A percentile compares a stretch with the other conserved stretches of the same genome.
Evolutionary conservation across 2,329 filamentous ascomycete species (phyloP).

Genomic region (Microcyclosporella mali): DNA sequence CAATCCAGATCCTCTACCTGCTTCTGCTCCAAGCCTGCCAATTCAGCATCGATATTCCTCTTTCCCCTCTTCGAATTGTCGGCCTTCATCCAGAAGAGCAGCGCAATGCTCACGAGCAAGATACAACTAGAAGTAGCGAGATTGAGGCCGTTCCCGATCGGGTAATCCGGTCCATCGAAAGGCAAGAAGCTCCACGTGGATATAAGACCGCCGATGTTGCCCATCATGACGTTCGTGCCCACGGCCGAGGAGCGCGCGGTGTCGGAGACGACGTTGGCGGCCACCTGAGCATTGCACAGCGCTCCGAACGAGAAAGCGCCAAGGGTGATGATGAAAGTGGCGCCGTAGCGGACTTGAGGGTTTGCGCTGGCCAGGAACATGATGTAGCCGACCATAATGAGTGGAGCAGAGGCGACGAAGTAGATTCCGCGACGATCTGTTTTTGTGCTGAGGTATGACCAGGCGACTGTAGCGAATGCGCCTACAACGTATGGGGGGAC

Average conservation of each 20-base stretch:
- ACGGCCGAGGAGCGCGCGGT: constrained; percentile 63
- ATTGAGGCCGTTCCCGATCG: constrained; percentile 66
- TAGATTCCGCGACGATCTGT: constrained; percentile 56
- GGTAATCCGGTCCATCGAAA: constrained; percentile 59
- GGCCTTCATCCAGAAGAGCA: constrained; percentile 56
- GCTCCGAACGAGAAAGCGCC: constrained; percentile 60
- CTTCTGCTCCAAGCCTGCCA: constrained; percentile 48
- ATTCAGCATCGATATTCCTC: constrained; percentile 50
- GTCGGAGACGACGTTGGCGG: constrained; percentile 66
- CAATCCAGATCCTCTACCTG: constrained; percentile 59
- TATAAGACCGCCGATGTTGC: constrained; percentile 56
- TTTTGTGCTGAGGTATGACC: constrained; percentile 58
- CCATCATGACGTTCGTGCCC: constrained; percentile 63
- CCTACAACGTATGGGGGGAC: constrained; percentile 66
- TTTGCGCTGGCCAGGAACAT: constrained; percentile 59
- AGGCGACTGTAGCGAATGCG: constrained; percentile 57
- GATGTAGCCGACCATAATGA: constrained; percentile 64
- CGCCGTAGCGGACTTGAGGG: constrained; percentile 56
- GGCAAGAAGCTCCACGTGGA: constrained; percentile 40
- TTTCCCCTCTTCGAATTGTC: constrained; percentile 56
- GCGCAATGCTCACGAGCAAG: constrained; percentile 44
- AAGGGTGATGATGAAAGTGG: constrained; percentile 62
- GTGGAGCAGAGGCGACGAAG: constrained; percentile 53
- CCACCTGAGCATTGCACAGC: constrained; percentile 60
- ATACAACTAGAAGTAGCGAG: constrained; percentile 55